phyloP scores from a whole-genome alignment of 2,329 filamentous ascomycete genomes.

The Colletotrichum sp. region DNA sequence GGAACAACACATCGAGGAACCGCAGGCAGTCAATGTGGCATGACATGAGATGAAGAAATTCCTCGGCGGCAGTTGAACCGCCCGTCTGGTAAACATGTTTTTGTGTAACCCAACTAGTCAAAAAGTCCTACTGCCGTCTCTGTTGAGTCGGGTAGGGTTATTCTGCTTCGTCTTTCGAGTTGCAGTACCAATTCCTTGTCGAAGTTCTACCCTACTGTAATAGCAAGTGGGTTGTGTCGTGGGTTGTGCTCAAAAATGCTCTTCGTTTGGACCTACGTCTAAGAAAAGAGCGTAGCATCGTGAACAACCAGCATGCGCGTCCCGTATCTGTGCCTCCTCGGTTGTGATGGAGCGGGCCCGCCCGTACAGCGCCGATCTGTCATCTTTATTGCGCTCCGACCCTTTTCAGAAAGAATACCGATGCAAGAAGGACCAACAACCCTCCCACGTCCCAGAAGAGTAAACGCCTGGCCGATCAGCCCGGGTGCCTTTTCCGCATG shows the following conservation, averaged over 20 bases:
- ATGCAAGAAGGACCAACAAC: background rate
- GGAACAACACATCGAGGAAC: accelerated
- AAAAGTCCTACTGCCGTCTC: accelerated
- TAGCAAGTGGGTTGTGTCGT: no score
- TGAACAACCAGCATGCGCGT: background rate
- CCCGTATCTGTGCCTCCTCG: background rate
- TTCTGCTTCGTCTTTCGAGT: no score
- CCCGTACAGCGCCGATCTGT: background rate
- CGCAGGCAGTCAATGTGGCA: accelerated
- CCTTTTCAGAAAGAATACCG: background rate
- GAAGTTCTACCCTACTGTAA: no score
- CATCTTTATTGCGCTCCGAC: background rate
- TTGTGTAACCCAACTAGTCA: accelerated
- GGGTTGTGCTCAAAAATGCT: background rate
- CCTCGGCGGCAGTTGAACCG: background rate
- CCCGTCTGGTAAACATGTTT: accelerated
- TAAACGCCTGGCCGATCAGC: background rate
- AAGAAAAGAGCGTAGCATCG: background rate
- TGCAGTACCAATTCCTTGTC: accelerated
- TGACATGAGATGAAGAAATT: background rate
- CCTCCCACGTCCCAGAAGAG: background rate
- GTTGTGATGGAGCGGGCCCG: background rate
- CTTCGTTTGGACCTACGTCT: accelerated
- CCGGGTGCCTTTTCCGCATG: background rate
- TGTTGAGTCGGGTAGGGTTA: accelerated